A percentile compares a stretch with the other conserved stretches of the same genome.
Conservation (phyloP, 768 basidiomycete species). For the Naganishia randhawae region DNA sequence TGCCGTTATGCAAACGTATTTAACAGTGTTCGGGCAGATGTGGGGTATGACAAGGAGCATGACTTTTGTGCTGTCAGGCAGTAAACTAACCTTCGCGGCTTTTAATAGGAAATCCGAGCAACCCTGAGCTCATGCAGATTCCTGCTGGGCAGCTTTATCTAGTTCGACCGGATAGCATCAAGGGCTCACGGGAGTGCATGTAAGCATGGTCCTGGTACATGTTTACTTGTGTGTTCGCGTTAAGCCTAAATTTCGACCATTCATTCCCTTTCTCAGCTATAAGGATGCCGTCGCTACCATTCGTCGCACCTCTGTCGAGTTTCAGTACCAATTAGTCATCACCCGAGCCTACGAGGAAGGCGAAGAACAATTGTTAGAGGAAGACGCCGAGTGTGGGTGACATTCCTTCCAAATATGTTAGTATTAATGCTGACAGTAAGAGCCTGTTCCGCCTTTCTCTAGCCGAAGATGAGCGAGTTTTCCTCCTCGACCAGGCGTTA, state of each 20-base stretch:
- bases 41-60: constrained; percentile 68
- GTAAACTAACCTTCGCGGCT: neutral
- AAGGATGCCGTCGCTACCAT: constrained; percentile 94
- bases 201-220: constrained; percentile 54
- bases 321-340: constrained; percentile 78
- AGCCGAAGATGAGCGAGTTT: constrained; percentile 93
- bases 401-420: constrained; percentile 58
- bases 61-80: constrained; percentile 30
- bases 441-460: constrained; percentile 12
- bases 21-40: constrained; percentile 78
- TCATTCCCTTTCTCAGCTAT: constrained; percentile 59
- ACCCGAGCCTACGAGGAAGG: constrained; percentile 97
- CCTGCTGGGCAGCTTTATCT: constrained; percentile 86
- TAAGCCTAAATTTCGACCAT: neutral
- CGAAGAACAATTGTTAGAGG: constrained; percentile 88
- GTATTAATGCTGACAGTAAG: constrained; percentile 10
- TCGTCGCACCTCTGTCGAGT: constrained; percentile 68
- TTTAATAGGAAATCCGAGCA: constrained; percentile 78
- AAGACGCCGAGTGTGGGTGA: constrained; percentile 60
- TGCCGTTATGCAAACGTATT: neutral
- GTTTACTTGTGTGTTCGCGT: neutral
- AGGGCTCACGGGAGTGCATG: constrained; percentile 96
- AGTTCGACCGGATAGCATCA: constrained; percentile 82
- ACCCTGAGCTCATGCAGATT: constrained; percentile 90
- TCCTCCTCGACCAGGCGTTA: constrained; percentile 84